Evolutionary conservation across 2,329 filamentous ascomycete genomes (phyloP), one percentile per base, ranked within the genome.

Genomic region (Neospermospora avenae): DNA sequence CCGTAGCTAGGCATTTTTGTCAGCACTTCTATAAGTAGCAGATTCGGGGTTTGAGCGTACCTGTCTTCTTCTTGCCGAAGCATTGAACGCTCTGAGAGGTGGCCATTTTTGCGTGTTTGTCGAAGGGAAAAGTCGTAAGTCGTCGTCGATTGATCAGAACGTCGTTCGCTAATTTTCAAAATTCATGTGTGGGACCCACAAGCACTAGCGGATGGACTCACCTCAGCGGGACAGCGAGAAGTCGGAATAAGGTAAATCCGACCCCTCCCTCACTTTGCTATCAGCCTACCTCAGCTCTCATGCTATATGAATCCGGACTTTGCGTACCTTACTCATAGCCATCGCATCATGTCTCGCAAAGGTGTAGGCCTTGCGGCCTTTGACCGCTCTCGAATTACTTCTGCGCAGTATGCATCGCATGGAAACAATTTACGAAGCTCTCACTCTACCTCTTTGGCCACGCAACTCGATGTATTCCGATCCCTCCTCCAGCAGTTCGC

Each of bases 51-150:
- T 59, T 45, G 41, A 45, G 60, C 57, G 54, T 69, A 69, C 70
- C 70, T 70, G 68, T 92, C 86, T 90, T 91, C 86, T 93, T 93
- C 89, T 97, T 97, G 88, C 93, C 93, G 90, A 98, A 97, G 90
- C 92, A 96, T 87, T 96, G 92, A 75, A 92, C 89, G 80, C 86
- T 89, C 82, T 90, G 88, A 75, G 87, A 82, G 80, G 89, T 88
- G 87, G 72, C 67, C 72, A 74, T 74, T 49, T 51, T 69, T 63
- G 60, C 61, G 62, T 57, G 45, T 60, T 63, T 51, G 57, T 58
- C 46, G 60, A 48, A 46, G 41, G 37, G 41, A 59, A 53, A 55
- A 7, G 13, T 60, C 35, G 46, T 44, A 24, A 25, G 48, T 7
- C 42, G 54, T 62, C 59, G 53, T 57, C 59, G 55, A 41, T 20